Base-by-base conservation (phyloP, 176 grass and related monocot genomes). In the Rhynchospora tenuis region DNA sequence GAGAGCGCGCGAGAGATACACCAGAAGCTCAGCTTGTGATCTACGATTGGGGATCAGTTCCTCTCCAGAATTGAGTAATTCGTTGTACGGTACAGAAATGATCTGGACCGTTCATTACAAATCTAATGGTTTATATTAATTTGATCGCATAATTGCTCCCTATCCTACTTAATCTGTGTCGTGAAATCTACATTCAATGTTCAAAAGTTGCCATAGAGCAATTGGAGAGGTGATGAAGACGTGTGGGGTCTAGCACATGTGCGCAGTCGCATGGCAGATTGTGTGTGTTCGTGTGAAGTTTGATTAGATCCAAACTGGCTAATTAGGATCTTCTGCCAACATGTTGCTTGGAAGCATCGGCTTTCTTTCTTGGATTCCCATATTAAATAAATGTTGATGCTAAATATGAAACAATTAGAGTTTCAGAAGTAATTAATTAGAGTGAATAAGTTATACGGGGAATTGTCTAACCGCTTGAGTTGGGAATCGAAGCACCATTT, bases 241-340 rank as follows among this genome's bases (percentile, higher is more conserved):
- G 3, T 23, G 38, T 14, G 33, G 66, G 33, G 66, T 44, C 2
- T 70, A 20, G 43, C 38, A 54, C 24, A 31, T 55, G 73, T 76
- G 48, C 11, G 12, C 47, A 51, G 47, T 20, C 16, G 24, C 47
- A 23, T 54, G 50, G 48, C 73, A 77, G 73, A 28, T 76, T 76
- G 73, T 76, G 73, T 55, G 47, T 55, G 73, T 9, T 23, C 11
- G 70, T 16, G 64, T 17, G 63, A 27, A 5, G 52, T 56, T 55
- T 17, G 22, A 46, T 76, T 76, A 76, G 73, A 77, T 77, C 50
- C 73, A 77, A 76, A 77, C 73, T 56, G 50, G 24, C 26, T 31
- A 56, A 77, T 29, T 77, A 55, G 73, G 15, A 56, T 77, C 51
- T 56, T 77, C 50, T 77, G 50, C 1, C 50, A 56, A 77, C 73